Conservation (phyloP, 2,329 filamentous ascomycete species). For the Hypoxylon sp. region DNA sequence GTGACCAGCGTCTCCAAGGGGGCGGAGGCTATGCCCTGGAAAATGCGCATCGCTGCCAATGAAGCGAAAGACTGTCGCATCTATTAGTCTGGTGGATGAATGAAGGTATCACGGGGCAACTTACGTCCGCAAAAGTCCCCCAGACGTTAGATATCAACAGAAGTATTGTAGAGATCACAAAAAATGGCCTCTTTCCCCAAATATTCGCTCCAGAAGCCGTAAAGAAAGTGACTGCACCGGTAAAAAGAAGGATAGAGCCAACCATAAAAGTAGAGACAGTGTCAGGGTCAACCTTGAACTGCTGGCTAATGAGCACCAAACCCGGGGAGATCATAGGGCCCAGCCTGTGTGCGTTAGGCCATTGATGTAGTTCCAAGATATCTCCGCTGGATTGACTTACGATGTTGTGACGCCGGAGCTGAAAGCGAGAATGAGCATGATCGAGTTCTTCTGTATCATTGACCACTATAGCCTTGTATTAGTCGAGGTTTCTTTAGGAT, state of each 20-base stretch:
- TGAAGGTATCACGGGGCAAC: conserved; percentile 1
- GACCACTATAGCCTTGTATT: conserved; percentile 44
- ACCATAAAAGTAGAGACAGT: conserved; percentile 46
- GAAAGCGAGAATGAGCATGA: conserved; percentile 48
- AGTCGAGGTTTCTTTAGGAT: conserved; percentile 6
- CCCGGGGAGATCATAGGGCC: conserved; percentile 49
- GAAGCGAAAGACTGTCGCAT: conserved; percentile 44
- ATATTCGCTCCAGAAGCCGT: conserved; percentile 48
- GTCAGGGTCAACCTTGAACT: conserved; percentile 42
- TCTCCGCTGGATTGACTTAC: conserved; percentile 32
- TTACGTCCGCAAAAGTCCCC: conserved; percentile 48
- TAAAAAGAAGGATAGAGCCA: conserved; percentile 47
- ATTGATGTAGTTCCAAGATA: neutral
- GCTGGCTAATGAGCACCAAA: conserved; percentile 42
- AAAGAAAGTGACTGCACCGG: conserved; percentile 45
- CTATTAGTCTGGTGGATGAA: conserved; percentile 8
- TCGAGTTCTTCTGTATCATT: conserved; percentile 40
- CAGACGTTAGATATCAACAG: conserved; percentile 46
- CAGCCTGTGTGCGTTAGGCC: conserved; percentile 36
- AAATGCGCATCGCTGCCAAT: conserved; percentile 48
- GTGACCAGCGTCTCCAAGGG: conserved; percentile 48
- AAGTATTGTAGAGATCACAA: conserved; percentile 47
- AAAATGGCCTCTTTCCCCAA: conserved; percentile 50
- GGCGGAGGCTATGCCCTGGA: conserved; percentile 48
- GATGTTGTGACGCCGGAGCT: conserved; percentile 47